A percentile compares a stretch with the other conserved stretches of the same genome.
Evolutionary conservation across 2,329 filamentous ascomycete genomes (phyloP).

Genomic region (Fusarium dlaminii): DNA sequence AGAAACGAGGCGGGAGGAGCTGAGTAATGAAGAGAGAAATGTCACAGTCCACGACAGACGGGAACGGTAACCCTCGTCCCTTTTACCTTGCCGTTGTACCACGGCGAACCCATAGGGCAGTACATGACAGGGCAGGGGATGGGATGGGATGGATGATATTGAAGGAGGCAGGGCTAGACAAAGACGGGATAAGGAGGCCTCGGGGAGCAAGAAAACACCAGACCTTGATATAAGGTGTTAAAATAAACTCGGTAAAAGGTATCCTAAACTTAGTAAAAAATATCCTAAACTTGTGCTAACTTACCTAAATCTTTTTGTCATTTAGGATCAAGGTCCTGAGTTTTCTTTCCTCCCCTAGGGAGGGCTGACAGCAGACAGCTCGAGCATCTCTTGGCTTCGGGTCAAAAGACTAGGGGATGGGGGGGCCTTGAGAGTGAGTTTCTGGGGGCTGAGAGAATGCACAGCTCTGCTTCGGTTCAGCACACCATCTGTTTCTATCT

Average conservation of each 20-base stretch:
- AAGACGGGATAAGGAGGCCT: constrained; percentile 33
- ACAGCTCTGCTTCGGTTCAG: background rate
- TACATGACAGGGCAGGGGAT: background rate
- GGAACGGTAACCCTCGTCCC: constrained; percentile 11
- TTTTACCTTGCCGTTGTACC: constrained; percentile 11
- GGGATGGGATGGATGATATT: background rate
- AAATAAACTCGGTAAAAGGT: too few relatives aligned
- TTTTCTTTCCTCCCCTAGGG: too few relatives aligned
- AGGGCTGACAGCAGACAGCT: constrained; percentile 16
- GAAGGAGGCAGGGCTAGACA: constrained; percentile 7
- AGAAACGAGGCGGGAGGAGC: constrained; percentile 16
- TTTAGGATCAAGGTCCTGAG: too few relatives aligned
- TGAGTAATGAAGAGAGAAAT: constrained; percentile 32
- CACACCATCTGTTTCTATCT: constrained; percentile 11
- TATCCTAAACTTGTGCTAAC: too few relatives aligned
- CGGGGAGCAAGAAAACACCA: too few relatives aligned
- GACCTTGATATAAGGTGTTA: too few relatives aligned
- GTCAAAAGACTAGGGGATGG: background rate
- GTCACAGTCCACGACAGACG: background rate
- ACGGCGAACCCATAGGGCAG: constrained; percentile 4
- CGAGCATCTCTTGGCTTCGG: background rate
- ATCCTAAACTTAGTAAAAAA: too few relatives aligned
- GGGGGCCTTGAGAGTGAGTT: background rate
- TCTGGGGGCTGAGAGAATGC: constrained; percentile 31
- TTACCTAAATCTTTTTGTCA: too few relatives aligned